These are phyloP conservation scores for Sporothrix protearum DNA, from an alignment of 2,329 filamentous ascomycete species.

Conservation along the genomic window DNA sequence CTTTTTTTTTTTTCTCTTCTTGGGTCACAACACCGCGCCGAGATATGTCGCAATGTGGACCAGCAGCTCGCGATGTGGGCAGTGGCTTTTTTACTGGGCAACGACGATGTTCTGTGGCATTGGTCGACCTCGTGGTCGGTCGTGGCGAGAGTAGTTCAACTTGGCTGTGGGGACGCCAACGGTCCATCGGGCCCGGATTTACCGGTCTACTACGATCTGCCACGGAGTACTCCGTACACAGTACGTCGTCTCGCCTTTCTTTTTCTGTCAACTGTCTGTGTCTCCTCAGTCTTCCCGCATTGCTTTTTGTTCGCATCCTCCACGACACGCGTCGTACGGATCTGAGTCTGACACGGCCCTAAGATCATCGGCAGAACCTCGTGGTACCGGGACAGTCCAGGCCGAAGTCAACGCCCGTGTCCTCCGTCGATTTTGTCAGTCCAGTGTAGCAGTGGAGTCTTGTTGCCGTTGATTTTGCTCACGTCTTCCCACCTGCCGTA, in stretches of 20 bases:
- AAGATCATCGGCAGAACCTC: not conserved
- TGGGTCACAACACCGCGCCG: not conserved
- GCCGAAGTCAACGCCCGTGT: not conserved
- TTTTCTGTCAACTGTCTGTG: not conserved
- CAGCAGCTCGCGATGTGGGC: not conserved
- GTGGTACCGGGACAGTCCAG: not conserved
- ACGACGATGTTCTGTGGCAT: no score
- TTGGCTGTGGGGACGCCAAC: not conserved
- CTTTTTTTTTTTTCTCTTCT: not conserved
- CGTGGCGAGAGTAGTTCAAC: not conserved
- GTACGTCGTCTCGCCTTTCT: not conserved
- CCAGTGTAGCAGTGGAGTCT: not conserved
- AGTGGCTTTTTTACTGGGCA: no score
- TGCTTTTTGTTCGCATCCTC: not conserved
- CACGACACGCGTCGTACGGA: not conserved
- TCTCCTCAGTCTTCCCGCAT: not conserved
- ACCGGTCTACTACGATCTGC: not conserved
- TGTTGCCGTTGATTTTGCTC: no score
- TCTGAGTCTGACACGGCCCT: not conserved
- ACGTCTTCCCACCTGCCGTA: not conserved
- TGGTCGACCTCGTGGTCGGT: not conserved
- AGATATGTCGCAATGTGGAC: not conserved
- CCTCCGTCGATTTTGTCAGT: not conserved
- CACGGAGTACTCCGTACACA: not conserved
- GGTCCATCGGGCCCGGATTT: not conserved